Conservation (phyloP, 2,329 filamentous ascomycete species). For the Sordariomycetes sp. region DNA sequence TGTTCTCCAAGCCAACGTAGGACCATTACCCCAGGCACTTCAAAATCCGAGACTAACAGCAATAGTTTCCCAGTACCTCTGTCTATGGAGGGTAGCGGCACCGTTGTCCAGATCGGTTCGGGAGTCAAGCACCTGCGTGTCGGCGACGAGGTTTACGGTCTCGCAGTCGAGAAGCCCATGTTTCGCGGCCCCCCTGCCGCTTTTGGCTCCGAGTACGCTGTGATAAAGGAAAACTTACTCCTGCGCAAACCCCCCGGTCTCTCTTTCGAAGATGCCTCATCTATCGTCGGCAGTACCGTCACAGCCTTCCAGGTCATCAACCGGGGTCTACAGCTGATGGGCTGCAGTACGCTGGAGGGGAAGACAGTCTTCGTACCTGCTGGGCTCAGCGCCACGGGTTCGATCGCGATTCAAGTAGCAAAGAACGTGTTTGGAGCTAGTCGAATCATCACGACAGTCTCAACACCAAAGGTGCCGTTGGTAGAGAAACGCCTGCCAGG, state of each 20-base stretch:
- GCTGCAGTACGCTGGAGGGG: slow-evolving; percentile 29
- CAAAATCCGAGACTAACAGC: not conserved
- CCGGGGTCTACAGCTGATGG: slow-evolving; percentile 24
- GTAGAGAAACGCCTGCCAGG: slow-evolving; percentile 31
- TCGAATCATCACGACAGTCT: slow-evolving; percentile 41
- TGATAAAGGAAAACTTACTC: slow-evolving; percentile 23
- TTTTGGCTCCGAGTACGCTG: slow-evolving; percentile 30
- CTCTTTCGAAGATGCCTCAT: slow-evolving; percentile 25
- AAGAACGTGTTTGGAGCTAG: slow-evolving; percentile 38
- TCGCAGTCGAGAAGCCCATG: slow-evolving; percentile 26
- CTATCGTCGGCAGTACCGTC: slow-evolving; percentile 24
- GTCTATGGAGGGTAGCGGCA: slow-evolving; percentile 20
- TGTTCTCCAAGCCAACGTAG: slow-evolving; percentile 18
- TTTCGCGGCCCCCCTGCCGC: slow-evolving; percentile 15
- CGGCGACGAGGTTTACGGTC: slow-evolving; percentile 29
- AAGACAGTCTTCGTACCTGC: slow-evolving; percentile 43
- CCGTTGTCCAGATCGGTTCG: slow-evolving; percentile 19
- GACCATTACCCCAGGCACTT: slow-evolving; percentile 5
- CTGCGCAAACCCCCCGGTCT: slow-evolving; percentile 19
- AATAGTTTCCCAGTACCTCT: slow-evolving; percentile 13
- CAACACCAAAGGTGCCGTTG: slow-evolving; percentile 37
- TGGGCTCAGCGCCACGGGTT: slow-evolving; percentile 38
- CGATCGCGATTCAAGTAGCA: slow-evolving; percentile 36
- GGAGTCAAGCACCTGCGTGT: slow-evolving; percentile 15
- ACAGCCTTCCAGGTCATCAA: slow-evolving; percentile 34